Evolutionary conservation across 768 basidiomycete genomes (phyloP), one percentile per base, ranked within the genome.

Genomic region (Psilocybe cubensis): DNA sequence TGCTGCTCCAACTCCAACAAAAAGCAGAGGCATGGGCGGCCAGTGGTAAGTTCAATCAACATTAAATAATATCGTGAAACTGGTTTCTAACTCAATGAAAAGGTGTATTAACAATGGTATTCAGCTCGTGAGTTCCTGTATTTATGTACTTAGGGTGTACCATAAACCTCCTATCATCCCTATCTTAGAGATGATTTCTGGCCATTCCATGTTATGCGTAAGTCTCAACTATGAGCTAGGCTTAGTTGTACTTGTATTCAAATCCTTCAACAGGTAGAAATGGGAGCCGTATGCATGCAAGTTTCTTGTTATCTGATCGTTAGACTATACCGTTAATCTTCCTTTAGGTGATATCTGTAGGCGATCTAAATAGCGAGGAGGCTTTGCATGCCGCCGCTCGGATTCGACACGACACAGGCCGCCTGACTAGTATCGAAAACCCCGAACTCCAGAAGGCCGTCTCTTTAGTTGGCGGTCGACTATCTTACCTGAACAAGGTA

Each of bases 1-100:
- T 95, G 75, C 76, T 97, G n/a, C 73, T 94, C 54, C 92, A 93
- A 64, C 79, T 95, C 17, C 94, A 95, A 67, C 91, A 92, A 66
- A 82, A 86, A 54, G 94, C 91, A 4, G 94, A 95, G 69, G 74
- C 87, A 5, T 96, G 95, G 92, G 86, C 89, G 4, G 87, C 89
- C 10, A 85, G 88, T 69, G 84, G 91, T 88, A 60, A 61, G 81
- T 68, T 40, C 42, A 43, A 33, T n/a, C n/a, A 29, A n/a, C 25
- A 63, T 20, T 60, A 28, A 35, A 38, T 51, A 12, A 38, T 23
- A 43, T 50, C 28, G 29, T 43, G 21, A 53, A 40, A 24, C 35
- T 10, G 20, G 14, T 7, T 35, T 43, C 27, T 31, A 6, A 42
- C 24, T 14, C 14, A 25, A 31, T 17, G 17, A 28, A 23, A 27